Evolutionary conservation across 371 early-diverging fungal genomes (phyloP).

Genomic region (Mortierella sp.): DNA sequence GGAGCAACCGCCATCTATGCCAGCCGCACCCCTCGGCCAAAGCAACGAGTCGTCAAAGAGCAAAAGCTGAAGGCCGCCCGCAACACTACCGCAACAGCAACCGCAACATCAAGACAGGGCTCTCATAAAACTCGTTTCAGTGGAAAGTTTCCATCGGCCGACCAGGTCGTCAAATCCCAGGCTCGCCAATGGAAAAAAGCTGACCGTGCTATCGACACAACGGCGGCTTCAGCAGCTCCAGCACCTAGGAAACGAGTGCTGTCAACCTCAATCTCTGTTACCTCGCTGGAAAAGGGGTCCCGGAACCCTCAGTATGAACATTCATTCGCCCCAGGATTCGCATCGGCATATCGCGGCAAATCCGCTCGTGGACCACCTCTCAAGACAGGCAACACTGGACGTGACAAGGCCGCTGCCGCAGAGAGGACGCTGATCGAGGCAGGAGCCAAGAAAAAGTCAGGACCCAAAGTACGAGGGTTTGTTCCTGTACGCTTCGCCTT

Average conservation of each 20-base stretch:
- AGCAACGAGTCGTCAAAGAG: conserved; percentile 47
- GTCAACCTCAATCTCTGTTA: conserved; percentile 49
- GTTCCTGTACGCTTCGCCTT: conserved; percentile 64
- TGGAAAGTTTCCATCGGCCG: conserved; percentile 17
- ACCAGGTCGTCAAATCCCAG: conserved; percentile 18
- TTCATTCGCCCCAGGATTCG: conserved; percentile 46
- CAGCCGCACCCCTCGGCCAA: conserved; percentile 51
- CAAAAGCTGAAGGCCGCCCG: conserved; percentile 33
- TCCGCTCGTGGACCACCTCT: neutral
- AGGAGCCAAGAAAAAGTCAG: conserved; percentile 32
- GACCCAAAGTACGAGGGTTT: conserved; percentile 61
- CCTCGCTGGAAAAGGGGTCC: conserved; percentile 48
- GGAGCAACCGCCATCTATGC: conserved; percentile 16
- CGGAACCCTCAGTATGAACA: conserved; percentile 55
- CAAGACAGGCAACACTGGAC: conserved; percentile 48
- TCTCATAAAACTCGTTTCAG: neutral
- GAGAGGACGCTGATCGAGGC: conserved; percentile 52
- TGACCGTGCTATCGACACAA: neutral
- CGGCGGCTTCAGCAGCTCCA: conserved; percentile 2
- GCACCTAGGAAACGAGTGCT: conserved; percentile 17
- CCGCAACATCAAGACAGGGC: neutral
- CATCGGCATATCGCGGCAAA: conserved; percentile 25
- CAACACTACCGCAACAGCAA: neutral
- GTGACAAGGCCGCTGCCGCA: conserved; percentile 57
- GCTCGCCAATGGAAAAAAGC: conserved; percentile 29